phyloP scores from a whole-genome alignment of 306 rosid species.

The Oemleria cerasiformis region DNA sequence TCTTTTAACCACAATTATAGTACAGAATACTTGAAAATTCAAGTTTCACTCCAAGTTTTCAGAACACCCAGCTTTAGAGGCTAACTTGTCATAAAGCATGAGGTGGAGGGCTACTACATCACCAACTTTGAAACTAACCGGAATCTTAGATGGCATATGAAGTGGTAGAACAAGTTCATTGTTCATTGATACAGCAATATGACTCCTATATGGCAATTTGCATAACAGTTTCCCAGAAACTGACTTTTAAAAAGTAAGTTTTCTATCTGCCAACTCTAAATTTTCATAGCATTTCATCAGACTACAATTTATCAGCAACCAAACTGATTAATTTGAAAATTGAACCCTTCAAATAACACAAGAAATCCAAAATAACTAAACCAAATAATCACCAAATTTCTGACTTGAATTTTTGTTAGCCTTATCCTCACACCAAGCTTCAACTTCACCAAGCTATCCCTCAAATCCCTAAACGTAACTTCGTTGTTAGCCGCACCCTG shows the following conservation, averaged over 20 bases:
- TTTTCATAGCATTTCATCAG: constrained; percentile 1
- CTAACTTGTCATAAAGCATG: neutral
- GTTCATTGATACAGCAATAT: neutral
- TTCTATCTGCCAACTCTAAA: neutral
- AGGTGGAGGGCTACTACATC: neutral
- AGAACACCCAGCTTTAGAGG: neutral
- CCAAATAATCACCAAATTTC: constrained; percentile 7
- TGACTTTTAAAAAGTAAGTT: neutral
- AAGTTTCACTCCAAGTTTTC: neutral
- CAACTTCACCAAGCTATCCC: constrained; percentile 4
- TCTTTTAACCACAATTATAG: neutral
- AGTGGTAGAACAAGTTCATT: too few species aligned
- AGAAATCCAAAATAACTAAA: neutral
- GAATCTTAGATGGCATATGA: neutral
- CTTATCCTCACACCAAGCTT: neutral
- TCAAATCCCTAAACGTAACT: neutral
- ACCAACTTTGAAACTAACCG: neutral
- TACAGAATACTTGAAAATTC: neutral
- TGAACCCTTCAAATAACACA: neutral
- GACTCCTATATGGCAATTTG: neutral
- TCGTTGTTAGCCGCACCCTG: neutral
- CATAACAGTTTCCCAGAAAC: neutral
- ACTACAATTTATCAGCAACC: neutral
- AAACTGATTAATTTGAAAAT: neutral
- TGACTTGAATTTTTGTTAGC: constrained; percentile 22